These are phyloP conservation scores for Brassica juncea DNA, from an alignment of 345 rosid genomes.

Conservation along the genomic window DNA sequence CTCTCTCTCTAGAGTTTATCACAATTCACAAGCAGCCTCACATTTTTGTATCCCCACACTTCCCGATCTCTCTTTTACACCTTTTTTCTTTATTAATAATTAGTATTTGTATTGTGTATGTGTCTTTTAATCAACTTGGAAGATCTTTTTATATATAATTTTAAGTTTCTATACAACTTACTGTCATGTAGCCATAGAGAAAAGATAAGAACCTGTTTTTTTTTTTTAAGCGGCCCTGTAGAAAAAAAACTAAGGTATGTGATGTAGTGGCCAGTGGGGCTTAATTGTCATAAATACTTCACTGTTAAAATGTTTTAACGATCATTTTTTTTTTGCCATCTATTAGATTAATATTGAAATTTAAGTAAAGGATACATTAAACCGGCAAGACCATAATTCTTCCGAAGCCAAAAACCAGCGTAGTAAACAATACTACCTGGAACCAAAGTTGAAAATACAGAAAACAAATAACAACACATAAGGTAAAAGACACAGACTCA, in stretches of 20 bases:
- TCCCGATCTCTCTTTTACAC: constrained; percentile 44
- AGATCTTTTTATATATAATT: neutral
- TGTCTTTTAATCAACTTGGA: constrained; percentile 19
- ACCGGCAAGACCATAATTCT: too few relatives aligned
- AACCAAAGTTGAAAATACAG: too few relatives aligned
- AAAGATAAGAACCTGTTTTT: constrained; percentile 16
- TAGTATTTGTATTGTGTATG: neutral
- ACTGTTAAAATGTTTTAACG: neutral
- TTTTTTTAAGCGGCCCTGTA: neutral
- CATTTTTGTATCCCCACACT: constrained; percentile 41
- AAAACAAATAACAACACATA: too few relatives aligned
- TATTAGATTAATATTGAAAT: too few relatives aligned
- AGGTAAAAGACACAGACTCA: too few relatives aligned
- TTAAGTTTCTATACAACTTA: constrained; percentile 10
- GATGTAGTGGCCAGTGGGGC: neutral
- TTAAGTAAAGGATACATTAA: too few relatives aligned
- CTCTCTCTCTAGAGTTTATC: constrained; percentile 16
- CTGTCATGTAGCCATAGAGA: constrained; percentile 10
- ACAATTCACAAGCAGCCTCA: constrained; percentile 36
- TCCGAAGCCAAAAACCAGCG: too few relatives aligned
- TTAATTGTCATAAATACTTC: constrained; percentile 1
- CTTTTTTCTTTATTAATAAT: constrained; percentile 15
- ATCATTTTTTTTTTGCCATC: neutral
- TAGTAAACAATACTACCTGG: too few relatives aligned
- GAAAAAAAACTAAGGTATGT: neutral